phyloP scores from a whole-genome alignment of 2,329 filamentous ascomycete species.

The Penicillium aurantiogriseum region DNA sequence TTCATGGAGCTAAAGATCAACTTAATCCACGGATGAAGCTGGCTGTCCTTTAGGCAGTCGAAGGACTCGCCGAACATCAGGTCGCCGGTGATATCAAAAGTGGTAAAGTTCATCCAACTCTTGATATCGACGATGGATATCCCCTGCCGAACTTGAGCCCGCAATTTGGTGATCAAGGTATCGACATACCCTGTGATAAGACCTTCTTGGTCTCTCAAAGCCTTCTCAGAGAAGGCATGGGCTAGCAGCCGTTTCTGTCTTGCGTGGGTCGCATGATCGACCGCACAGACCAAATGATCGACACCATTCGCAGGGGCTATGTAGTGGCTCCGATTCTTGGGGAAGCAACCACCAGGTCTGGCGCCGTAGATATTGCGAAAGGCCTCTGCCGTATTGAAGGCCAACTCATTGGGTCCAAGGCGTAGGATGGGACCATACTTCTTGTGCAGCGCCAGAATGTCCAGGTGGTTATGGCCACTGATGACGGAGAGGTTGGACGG shows the following conservation, averaged over 20 bases:
- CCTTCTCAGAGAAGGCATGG: slow-evolving; percentile 1
- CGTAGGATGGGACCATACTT: slow-evolving; percentile 22
- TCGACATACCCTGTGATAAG: slow-evolving; percentile 29
- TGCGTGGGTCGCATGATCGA: slow-evolving; percentile 20
- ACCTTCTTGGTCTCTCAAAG: slow-evolving; percentile 31
- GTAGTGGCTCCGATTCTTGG: slow-evolving; percentile 23
- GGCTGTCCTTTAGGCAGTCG: slow-evolving; percentile 37
- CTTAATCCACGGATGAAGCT: slow-evolving; percentile 43
- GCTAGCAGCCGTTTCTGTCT: slow-evolving; percentile 15
- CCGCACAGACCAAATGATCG: slow-evolving; percentile 20
- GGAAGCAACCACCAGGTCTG: slow-evolving; percentile 21
- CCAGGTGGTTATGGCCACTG: slow-evolving; percentile 24
- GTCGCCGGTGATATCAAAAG: slow-evolving; percentile 43
- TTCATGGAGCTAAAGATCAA: slow-evolving; percentile 35
- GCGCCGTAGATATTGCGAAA: slow-evolving; percentile 37
- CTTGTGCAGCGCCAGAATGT: slow-evolving; percentile 25
- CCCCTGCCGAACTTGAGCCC: background rate
- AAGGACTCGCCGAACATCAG: slow-evolving; percentile 43
- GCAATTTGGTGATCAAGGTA: slow-evolving; percentile 25
- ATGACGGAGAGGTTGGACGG: slow-evolving; percentile 22
- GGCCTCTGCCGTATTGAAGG: slow-evolving; percentile 30
- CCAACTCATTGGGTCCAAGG: slow-evolving; percentile 20
- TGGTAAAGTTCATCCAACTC: slow-evolving; percentile 37
- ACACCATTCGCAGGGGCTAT: slow-evolving; percentile 39
- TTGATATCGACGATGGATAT: slow-evolving; percentile 25